Base-by-base conservation (phyloP, 2,329 filamentous ascomycete species). In the Beauveria varroae region DNA sequence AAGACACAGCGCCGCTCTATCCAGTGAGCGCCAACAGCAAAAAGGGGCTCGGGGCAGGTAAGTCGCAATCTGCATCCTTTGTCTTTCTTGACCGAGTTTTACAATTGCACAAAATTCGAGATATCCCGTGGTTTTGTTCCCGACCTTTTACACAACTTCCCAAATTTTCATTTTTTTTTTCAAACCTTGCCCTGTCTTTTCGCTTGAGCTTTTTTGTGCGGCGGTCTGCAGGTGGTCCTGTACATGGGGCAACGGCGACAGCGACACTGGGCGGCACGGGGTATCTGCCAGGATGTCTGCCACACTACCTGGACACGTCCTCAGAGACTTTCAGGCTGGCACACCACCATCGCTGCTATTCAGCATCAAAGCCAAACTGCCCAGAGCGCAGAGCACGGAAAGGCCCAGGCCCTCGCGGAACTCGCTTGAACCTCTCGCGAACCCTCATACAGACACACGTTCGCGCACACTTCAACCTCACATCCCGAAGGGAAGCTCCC, bases 131-230 rank as follows among this genome's bases (percentile, higher is more conserved):
- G 14, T 22, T 37, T 59, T 22, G 28, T 59, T 52, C 34, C 49
- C 24, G 16, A 37, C 1, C 26, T 16, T 41, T 3, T 12, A 44
- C 10, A 12, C 18, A 28, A 18, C 9, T 46, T 24, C 9, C n/a
- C 44, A 34, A 26, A 24, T 40, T 61, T 61, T 55, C 16, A 3
- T 1, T 20, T 24, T 43, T 26, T 24, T 26, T 53, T 52, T 60
- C 9, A 3, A 22, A 6, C 22, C 37, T 50, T 60, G 51, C 58
- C 58, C 51, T 55, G 51, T 41, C 51, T 43, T 54, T 51, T 61
- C 58, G 58, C 58, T 61, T 61, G 58, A 30, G 24, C 51, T 55
- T 49, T 34, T 60, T 51, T 56, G 30, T 61, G 41, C 60, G 30
- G 60, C 47, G 53, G 60, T 58, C 60, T 57, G 54, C 54, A 47